Base-by-base conservation (phyloP, 1,284 basidiomycete species). In the Thelephora terrestris region DNA sequence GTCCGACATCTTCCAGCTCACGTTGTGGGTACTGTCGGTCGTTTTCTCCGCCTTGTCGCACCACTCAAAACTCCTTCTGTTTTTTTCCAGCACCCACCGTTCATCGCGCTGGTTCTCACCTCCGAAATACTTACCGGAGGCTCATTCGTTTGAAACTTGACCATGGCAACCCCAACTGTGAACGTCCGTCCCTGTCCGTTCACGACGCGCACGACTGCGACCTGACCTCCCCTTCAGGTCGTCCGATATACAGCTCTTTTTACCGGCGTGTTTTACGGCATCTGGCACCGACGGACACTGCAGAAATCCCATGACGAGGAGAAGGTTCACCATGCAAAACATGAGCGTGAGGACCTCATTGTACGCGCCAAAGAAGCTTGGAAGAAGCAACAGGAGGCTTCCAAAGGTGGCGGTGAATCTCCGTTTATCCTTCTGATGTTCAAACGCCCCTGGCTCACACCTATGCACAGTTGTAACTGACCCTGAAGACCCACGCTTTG, bases 401-500 rank as follows among this genome's bases (percentile, higher is more conserved):
- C 58, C 29, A 79, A 76, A 59, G 68, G 69, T 56, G 64, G 69
- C 57, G 66, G 80, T 81, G 61, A 72, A 78, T 72, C 9, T 54
- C 29, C 17, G 7, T 24, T 34, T 43, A 7, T 24, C 35, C 24
- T 17, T 25, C 12, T 5, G 10, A n/a, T 36, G 14, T 24, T 10
- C 25, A 23, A 38, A 48, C 40, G 3, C 49, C 32, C 9, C 16
- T 4, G 20, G 29, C 21, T 38, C 25, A 46, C 45, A 23, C n/a
- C 21, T 20, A n/a, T 52, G 16, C 35, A 18, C 67, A 91, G 91
- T 93, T 58, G 71, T 95, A 58, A 88, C 90, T 55, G 81, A 99
- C 73, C 91, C 93, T 45, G 93, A 98, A 61, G 85, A 95, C 69
- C 91, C 94, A 53, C 83, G 80, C 57, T 99, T 99, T 71, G 94